phyloP scores from a whole-genome alignment of 495 filamentous ascomycete genomes.

The Annulohypoxylon bovei region DNA sequence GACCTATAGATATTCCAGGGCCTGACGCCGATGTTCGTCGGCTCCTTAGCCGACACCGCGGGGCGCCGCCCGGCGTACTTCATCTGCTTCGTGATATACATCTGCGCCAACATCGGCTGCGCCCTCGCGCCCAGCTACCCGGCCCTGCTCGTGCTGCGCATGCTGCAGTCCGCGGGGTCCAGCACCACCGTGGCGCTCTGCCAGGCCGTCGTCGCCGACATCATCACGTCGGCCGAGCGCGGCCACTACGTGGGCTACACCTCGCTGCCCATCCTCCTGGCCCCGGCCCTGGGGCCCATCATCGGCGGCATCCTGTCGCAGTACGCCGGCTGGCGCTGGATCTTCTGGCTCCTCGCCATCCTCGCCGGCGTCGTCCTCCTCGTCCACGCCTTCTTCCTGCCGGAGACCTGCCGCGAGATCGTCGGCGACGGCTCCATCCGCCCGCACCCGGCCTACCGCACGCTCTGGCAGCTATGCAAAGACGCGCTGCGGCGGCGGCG shows the following conservation, averaged over 20 bases:
- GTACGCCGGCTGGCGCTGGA: constrained; percentile 65
- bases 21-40: constrained; percentile 60
- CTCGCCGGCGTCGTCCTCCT: constrained; percentile 52
- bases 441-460: constrained; percentile 52
- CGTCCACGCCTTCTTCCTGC: constrained; percentile 57
- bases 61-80: constrained; percentile 65
- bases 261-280: constrained; percentile 45
- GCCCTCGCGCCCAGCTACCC: constrained; percentile 61
- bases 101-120: constrained; percentile 63
- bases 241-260: constrained; percentile 59
- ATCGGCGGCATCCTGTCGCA: constrained; percentile 66
- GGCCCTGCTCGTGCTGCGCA: constrained; percentile 61
- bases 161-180: constrained; percentile 63
- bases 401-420: constrained; percentile 68
- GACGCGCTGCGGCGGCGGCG: constrained; percentile 28
- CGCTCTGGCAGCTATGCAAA: constrained; percentile 49
- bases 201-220: constrained; percentile 62
- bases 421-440: constrained; percentile 72
- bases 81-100: constrained; percentile 61
- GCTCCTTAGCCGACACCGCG: constrained; percentile 57
- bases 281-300: constrained; percentile 60
- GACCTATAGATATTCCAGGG: constrained; percentile 56
- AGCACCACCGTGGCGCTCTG: constrained; percentile 60
- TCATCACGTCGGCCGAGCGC: constrained; percentile 60
- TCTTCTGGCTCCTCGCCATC: constrained; percentile 71